Evolutionary conservation across 306 rosid genomes (phyloP).

Genomic region (Cicer judaicum): DNA sequence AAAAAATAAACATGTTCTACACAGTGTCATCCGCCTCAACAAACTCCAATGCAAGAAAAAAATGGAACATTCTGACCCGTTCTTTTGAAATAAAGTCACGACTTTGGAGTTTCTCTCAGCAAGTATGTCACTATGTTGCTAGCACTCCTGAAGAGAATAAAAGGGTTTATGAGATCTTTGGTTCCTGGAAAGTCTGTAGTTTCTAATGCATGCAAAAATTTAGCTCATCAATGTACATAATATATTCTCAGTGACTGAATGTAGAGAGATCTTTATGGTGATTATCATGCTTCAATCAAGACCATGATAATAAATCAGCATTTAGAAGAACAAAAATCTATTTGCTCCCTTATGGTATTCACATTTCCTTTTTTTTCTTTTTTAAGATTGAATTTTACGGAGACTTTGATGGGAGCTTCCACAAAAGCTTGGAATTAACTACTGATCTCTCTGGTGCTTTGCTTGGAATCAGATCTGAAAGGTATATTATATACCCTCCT

Average conservation of each 20-base stretch:
- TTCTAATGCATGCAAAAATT: constrained; percentile 5
- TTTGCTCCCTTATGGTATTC: constrained; percentile 9
- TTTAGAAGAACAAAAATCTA: neutral
- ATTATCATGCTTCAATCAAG: constrained; percentile 15
- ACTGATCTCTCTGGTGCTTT: constrained; percentile 87
- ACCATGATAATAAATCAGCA: constrained; percentile 3
- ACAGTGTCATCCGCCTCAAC: too few species aligned
- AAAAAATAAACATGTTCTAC: too few species aligned
- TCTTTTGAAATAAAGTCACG: too few species aligned
- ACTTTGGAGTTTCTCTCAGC: too few species aligned
- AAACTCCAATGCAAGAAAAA: too few species aligned
- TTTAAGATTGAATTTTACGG: constrained; percentile 89
- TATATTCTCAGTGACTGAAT: neutral
- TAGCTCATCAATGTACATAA: neutral
- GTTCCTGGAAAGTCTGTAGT: constrained; percentile 5
- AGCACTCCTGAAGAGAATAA: neutral
- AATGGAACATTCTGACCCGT: too few species aligned
- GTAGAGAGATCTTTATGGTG: neutral
- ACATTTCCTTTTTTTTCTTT: constrained; percentile 7
- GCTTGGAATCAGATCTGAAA: constrained; percentile 86
- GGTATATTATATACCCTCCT: constrained; percentile 52
- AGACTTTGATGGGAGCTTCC: constrained; percentile 92
- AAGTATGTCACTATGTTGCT: too few species aligned
- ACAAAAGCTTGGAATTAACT: constrained; percentile 83
- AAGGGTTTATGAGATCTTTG: neutral